phyloP scores from a whole-genome alignment of 306 rosid species.

The Malus orientalis region DNA sequence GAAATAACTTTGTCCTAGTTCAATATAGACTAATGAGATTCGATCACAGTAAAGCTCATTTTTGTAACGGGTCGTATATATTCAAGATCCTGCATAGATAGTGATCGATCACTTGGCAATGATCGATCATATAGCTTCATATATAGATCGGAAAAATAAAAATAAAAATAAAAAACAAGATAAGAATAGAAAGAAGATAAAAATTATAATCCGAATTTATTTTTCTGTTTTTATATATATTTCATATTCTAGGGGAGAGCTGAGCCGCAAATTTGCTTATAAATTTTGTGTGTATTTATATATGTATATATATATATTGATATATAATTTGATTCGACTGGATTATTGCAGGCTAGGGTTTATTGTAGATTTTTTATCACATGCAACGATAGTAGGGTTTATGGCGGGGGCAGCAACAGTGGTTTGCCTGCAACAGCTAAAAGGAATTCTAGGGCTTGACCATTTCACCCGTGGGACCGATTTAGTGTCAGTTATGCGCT shows the following conservation, averaged over 20 bases:
- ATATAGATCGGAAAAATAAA: not conserved
- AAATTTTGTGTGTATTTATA: not conserved
- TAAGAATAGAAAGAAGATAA: not conserved
- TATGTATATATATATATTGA: not conserved
- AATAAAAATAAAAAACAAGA: not conserved
- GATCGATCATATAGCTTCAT: not conserved
- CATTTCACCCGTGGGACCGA: constrained; percentile 75
- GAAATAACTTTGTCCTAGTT: not conserved
- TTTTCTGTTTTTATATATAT: not conserved
- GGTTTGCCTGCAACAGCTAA: constrained; percentile 79
- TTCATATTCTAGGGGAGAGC: not conserved
- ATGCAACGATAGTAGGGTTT: constrained; percentile 92
- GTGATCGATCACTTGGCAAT: too few relatives aligned
- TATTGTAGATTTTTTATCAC: constrained; percentile 88
- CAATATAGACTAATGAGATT: not conserved
- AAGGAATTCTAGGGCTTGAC: constrained; percentile 67
- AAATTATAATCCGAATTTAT: not conserved
- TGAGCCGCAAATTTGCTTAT: not conserved
- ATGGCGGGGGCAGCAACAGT: constrained; percentile 98
- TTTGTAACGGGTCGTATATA: not conserved
- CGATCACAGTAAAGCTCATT: not conserved
- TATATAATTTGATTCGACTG: not conserved
- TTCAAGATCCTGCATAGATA: too few relatives aligned
- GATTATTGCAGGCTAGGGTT: constrained; percentile 64
- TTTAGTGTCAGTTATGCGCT: constrained; percentile 68